phyloP scores from a whole-genome alignment of 1,284 basidiomycete species.

The Crepidotus sp. region DNA sequence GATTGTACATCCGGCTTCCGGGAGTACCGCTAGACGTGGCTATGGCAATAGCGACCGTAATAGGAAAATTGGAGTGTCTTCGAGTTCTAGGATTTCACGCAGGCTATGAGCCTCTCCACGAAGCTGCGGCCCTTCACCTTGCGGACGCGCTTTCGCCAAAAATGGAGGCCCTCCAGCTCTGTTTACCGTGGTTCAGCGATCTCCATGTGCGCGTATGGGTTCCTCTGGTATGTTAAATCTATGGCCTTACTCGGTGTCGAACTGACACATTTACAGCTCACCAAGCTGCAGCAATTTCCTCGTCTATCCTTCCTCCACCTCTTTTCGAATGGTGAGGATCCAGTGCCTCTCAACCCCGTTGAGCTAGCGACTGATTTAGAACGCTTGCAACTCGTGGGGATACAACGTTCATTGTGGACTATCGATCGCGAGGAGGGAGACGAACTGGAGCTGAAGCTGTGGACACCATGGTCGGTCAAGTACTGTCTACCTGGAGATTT shows the following conservation, averaged over 20 bases:
- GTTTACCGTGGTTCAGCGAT: constrained; percentile 22
- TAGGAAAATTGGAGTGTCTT: constrained; percentile 20
- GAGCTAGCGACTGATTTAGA: constrained; percentile 28
- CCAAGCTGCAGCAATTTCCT: constrained; percentile 22
- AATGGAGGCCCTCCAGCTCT: constrained; percentile 28
- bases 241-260: background rate
- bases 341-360: constrained; percentile 25
- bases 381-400: constrained; percentile 26
- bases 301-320: constrained; percentile 29
- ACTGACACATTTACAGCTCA: constrained; percentile 21
- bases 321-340: constrained; percentile 23
- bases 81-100: constrained; percentile 30
- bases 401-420: constrained; percentile 31
- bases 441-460: constrained; percentile 23
- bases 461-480: constrained; percentile 31
- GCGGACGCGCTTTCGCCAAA: constrained; percentile 20
- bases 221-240: constrained; percentile 8
- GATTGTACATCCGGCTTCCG: constrained; percentile 26
- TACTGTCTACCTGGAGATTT: constrained; percentile 31
- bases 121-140: constrained; percentile 18
- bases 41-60: constrained; percentile 19
- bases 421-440: constrained; percentile 23
- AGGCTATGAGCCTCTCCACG: constrained; percentile 20
- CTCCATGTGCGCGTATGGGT: constrained; percentile 14
- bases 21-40: constrained; percentile 18